Evolutionary conservation across 176 grass and related monocot genomes (phyloP).

Genomic region (Hyparrhenia diplandra): DNA sequence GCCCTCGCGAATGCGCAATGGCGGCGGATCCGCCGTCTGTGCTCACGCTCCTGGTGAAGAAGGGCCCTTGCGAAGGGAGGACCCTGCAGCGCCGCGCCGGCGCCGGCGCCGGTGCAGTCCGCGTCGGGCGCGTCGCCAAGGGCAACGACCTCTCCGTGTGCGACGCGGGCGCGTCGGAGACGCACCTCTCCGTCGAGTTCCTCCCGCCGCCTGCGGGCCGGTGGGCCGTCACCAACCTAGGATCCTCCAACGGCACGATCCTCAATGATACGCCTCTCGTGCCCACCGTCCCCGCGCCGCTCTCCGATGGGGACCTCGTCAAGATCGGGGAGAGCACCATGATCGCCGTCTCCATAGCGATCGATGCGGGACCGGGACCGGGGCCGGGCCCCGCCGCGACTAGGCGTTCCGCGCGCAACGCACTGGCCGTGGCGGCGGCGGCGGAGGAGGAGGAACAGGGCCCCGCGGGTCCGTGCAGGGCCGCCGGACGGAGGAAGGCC

Average conservation of each 20-base stretch:
- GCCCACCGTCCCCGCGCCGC: conserved; percentile 34
- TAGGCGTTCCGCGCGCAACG: conserved; percentile 29
- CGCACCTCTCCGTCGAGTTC: conserved; percentile 64
- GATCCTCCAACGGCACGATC: conserved; percentile 78
- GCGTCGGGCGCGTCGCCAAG: conserved; percentile 56
- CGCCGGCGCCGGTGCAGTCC: background rate
- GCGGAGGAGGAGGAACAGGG: conserved; percentile 8
- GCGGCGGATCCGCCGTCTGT: conserved; percentile 34
- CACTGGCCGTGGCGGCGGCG: background rate
- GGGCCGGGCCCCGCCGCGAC: background rate
- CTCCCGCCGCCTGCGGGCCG: conserved; percentile 32
- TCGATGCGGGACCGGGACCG: background rate
- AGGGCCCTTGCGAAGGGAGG: conserved; percentile 55
- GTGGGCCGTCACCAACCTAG: conserved; percentile 65
- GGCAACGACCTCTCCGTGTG: conserved; percentile 69
- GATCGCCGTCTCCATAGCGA: conserved; percentile 49
- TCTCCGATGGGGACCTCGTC: conserved; percentile 62
- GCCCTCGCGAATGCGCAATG: conserved; percentile 25
- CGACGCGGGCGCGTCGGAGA: conserved; percentile 72
- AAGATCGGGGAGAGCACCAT: conserved; percentile 59
- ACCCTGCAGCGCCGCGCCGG: conserved; percentile 32
- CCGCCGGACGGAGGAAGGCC: conserved; percentile 26
- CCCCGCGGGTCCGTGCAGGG: background rate
- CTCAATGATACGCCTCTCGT: conserved; percentile 48
- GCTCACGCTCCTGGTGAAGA: conserved; percentile 63